Percentiles rank a stretch among this genome's conserved stretches.
Evolutionary conservation across 805 yeast genomes (phyloP).

Genomic region (Yarrowia sp.): DNA sequence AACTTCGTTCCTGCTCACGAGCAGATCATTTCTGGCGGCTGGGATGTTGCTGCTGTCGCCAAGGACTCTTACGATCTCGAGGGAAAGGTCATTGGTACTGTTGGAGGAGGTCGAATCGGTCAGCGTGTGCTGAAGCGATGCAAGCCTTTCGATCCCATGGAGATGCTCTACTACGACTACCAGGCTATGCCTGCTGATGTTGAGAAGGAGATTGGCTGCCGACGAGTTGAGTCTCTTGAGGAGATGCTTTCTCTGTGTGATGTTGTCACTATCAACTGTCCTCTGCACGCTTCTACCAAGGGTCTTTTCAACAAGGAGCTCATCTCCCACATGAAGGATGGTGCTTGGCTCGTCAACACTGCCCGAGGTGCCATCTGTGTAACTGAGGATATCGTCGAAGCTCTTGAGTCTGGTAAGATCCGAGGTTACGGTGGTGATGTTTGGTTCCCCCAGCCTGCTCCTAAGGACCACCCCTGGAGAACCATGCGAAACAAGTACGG

Average conservation of each 20-base stretch:
- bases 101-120: constrained; percentile 82
- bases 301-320: constrained; percentile 49
- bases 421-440: constrained; percentile 58
- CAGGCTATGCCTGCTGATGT: constrained; percentile 57
- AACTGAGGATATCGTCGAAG: constrained; percentile 49
- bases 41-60: constrained; percentile 79
- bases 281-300: constrained; percentile 52
- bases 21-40: constrained; percentile 56
- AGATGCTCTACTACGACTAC: constrained; percentile 71
- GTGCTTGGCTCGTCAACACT: neutral
- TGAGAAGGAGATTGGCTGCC: constrained; percentile 44
- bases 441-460: constrained; percentile 81
- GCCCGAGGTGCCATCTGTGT: constrained; percentile 40
- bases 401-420: constrained; percentile 51
- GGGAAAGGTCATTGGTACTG: constrained; percentile 70
- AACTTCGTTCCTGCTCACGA: constrained; percentile 79
- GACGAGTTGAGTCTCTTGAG: constrained; percentile 54
- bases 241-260: constrained; percentile 40
- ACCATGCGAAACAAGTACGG: constrained; percentile 40
- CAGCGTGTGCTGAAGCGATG: constrained; percentile 70
- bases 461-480: constrained; percentile 76
- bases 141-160: constrained; percentile 70
- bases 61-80: constrained; percentile 73
- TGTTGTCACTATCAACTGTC: constrained; percentile 48
- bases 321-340: constrained; percentile 34